These are phyloP conservation scores for Aspergillus flavus DNA, from an alignment of 2,329 filamentous ascomycete species.

Conservation along the genomic window DNA sequence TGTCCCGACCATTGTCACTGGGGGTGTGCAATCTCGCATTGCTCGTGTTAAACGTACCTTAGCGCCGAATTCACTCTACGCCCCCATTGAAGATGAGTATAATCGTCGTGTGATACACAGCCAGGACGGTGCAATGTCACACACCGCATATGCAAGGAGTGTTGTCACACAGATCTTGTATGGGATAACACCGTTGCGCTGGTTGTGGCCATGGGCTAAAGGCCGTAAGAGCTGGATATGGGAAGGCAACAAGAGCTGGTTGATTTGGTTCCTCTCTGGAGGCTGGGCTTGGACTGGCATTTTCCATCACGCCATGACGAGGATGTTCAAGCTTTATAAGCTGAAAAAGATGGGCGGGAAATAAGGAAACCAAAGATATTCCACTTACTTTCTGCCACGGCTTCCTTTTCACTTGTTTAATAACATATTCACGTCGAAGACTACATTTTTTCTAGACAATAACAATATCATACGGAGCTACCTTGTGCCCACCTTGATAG, in stretches of 20 bases:
- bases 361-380: neutral
- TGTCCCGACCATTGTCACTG: slow-evolving; percentile 59
- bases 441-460: neutral
- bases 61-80: slow-evolving; percentile 53
- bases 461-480: neutral
- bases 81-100: slow-evolving; percentile 56
- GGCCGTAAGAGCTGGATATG: slow-evolving; percentile 45
- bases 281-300: slow-evolving; percentile 50
- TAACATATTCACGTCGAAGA: neutral
- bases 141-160: slow-evolving; percentile 55
- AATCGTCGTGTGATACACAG: slow-evolving; percentile 54
- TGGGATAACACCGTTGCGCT: slow-evolving; percentile 48
- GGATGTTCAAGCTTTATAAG: slow-evolving; percentile 56
- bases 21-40: slow-evolving; percentile 63
- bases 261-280: slow-evolving; percentile 54
- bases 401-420: neutral
- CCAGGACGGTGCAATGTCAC: slow-evolving; percentile 56
- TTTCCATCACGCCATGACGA: slow-evolving; percentile 48
- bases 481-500: neutral
- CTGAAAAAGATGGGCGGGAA: slow-evolving; percentile 35
- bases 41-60: slow-evolving; percentile 55
- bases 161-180: slow-evolving; percentile 58
- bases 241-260: slow-evolving; percentile 54
- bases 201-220: slow-evolving; percentile 52
- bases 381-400: neutral